phyloP scores from a whole-genome alignment of 2,329 filamentous ascomycete species.

The Fusarium sp. region DNA sequence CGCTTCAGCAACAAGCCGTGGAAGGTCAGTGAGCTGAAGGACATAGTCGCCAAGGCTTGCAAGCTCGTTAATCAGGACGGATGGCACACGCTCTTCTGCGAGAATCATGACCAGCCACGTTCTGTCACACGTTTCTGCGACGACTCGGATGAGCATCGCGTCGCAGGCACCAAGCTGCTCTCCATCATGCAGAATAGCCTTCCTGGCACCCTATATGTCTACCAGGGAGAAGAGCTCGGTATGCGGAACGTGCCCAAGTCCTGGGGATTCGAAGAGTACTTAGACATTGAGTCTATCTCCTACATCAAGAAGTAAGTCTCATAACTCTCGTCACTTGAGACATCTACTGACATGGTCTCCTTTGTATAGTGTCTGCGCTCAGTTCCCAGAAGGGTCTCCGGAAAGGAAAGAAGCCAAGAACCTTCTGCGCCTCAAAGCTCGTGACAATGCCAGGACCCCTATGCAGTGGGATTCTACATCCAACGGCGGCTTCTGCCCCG shows the following conservation, averaged over 20 bases:
- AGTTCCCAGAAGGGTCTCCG: slow-evolving; percentile 11
- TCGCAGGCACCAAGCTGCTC: slow-evolving; percentile 64
- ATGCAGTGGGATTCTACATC: slow-evolving; percentile 65
- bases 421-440: slow-evolving; percentile 44
- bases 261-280: slow-evolving; percentile 65
- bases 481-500: slow-evolving; percentile 47
- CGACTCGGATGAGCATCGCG: slow-evolving; percentile 57
- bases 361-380: not conserved
- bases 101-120: slow-evolving; percentile 71
- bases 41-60: not conserved
- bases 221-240: slow-evolving; percentile 73
- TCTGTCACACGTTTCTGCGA: slow-evolving; percentile 64
- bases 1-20: not conserved
- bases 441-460: slow-evolving; percentile 71
- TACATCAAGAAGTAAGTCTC: slow-evolving; percentile 1
- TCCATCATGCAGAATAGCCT: slow-evolving; percentile 61
- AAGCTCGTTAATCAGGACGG: not conserved
- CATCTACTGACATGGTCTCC: not conserved
- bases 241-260: slow-evolving; percentile 65
- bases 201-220: slow-evolving; percentile 69
- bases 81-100: slow-evolving; percentile 51
- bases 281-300: slow-evolving; percentile 52
- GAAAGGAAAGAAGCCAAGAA: slow-evolving; percentile 46
- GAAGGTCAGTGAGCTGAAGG: not conserved
- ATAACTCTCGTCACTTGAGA: accelerated